A percentile compares a stretch with the other conserved stretches of the same genome.
These are phyloP conservation scores for Colletotrichum aenigma DNA, from an alignment of 2,329 filamentous ascomycete species.

Conservation along the genomic window DNA sequence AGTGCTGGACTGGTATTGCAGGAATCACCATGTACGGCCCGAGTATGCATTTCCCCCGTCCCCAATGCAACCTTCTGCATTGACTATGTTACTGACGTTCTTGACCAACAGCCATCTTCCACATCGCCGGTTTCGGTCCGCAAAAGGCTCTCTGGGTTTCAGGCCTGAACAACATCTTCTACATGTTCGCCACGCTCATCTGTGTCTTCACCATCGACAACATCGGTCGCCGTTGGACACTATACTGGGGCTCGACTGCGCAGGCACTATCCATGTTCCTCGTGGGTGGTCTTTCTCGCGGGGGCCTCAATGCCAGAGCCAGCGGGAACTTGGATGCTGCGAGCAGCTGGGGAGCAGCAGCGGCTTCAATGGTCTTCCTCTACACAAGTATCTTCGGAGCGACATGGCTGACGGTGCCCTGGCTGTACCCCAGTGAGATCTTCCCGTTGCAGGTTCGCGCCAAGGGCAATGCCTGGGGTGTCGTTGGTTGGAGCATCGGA, in stretches of 20 bases:
- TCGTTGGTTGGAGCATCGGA: neutral
- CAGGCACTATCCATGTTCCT: neutral
- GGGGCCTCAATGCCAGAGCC: neutral
- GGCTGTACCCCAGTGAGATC: neutral
- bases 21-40: neutral
- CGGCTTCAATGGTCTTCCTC: neutral
- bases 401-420: fast-evolving
- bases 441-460: neutral
- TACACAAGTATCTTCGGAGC: neutral
- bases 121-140: neutral
- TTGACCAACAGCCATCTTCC: neutral
- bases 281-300: neutral
- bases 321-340: neutral
- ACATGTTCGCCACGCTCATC: neutral
- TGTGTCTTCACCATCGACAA: neutral
- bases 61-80: too few species aligned
- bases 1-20: neutral
- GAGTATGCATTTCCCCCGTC: neutral
- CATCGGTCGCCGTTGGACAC: neutral
- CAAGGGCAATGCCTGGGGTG: neutral
- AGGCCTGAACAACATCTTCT: neutral
- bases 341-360: neutral
- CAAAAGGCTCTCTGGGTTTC: neutral
- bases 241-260: neutral
- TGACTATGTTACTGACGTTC: too few species aligned